phyloP scores from a whole-genome alignment of 495 filamentous ascomycete species.

The Aspergillus affinis region DNA sequence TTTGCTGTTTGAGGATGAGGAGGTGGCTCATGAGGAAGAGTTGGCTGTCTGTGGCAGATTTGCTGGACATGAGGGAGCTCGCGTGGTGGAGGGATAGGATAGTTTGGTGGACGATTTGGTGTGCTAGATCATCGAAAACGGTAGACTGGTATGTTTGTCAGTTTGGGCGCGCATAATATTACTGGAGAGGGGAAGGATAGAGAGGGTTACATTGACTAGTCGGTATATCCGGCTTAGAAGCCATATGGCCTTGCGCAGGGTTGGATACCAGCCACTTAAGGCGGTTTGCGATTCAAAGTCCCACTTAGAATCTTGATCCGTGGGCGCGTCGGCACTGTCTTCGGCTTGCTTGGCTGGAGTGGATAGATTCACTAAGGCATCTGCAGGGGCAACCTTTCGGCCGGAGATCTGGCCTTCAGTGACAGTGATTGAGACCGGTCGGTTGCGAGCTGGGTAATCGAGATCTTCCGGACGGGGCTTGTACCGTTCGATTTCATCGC shows the following conservation, averaged over 20 bases:
- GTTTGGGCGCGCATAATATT: not conserved
- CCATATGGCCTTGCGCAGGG: conserved; percentile 75
- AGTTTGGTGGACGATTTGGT: conserved; percentile 75
- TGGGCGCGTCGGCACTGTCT: conserved; percentile 44
- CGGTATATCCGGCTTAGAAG: conserved; percentile 83
- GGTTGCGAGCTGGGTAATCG: conserved; percentile 59
- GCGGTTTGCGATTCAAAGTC: conserved; percentile 53
- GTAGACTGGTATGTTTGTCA: conserved; percentile 48
- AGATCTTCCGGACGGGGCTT: conserved; percentile 67
- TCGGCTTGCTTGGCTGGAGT: conserved; percentile 54
- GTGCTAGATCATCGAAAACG: conserved; percentile 75
- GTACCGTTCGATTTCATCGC: conserved; percentile 69
- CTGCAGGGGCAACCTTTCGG: conserved; percentile 41
- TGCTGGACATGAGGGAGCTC: conserved; percentile 50
- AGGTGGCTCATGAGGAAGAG: conserved; percentile 91
- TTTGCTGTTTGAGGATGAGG: conserved; percentile 85
- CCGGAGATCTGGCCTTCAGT: conserved; percentile 49
- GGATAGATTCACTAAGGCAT: conserved; percentile 48
- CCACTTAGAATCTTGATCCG: conserved; percentile 49
- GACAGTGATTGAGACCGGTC: conserved; percentile 46
- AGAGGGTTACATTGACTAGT: conserved; percentile 60
- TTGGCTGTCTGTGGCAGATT: conserved; percentile 64
- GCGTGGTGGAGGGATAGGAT: conserved; percentile 61
- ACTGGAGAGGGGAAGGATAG: conserved; percentile 13
- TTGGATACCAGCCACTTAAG: conserved; percentile 61